Conservation (phyloP, 2,329 filamentous ascomycete genomes). For the Beauveria rudraprayagi region DNA sequence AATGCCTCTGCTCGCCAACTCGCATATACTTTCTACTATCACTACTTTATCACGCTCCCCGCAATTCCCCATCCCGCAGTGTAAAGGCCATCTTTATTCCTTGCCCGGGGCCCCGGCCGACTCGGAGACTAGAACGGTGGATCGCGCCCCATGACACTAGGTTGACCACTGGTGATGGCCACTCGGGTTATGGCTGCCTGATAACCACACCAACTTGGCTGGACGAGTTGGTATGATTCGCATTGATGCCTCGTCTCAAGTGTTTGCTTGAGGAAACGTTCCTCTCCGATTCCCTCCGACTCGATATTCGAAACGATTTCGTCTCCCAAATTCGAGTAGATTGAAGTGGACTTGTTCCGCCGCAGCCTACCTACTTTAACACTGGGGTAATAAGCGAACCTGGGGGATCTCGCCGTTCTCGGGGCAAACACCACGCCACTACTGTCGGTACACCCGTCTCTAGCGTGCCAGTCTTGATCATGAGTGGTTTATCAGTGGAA, state of each 20-base stretch:
- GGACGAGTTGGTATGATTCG: background rate
- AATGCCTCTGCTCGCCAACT: background rate
- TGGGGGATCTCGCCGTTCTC: background rate
- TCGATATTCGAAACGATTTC: background rate
- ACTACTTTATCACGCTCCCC: background rate
- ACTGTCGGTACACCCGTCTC: background rate
- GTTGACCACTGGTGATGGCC: background rate
- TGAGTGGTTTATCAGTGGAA: slow-evolving; percentile 2
- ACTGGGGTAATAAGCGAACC: background rate
- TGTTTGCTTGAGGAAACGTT: too few relatives aligned
- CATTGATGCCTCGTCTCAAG: background rate
- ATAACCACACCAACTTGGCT: background rate
- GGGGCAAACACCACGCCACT: background rate
- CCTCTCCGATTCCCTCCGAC: background rate
- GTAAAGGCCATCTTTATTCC: background rate
- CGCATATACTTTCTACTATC: too few relatives aligned
- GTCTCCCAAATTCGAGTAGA: too few relatives aligned
- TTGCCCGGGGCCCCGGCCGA: background rate
- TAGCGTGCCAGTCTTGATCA: background rate
- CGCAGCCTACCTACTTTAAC: too few relatives aligned
- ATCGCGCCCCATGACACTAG: background rate
- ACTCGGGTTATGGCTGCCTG: background rate
- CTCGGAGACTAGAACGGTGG: background rate
- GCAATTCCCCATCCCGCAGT: background rate
- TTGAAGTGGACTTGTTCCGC: too few relatives aligned